These are phyloP conservation scores for Monosporascus sp. DNA, from an alignment of 2,329 filamentous ascomycete genomes.

Conservation along the genomic window DNA sequence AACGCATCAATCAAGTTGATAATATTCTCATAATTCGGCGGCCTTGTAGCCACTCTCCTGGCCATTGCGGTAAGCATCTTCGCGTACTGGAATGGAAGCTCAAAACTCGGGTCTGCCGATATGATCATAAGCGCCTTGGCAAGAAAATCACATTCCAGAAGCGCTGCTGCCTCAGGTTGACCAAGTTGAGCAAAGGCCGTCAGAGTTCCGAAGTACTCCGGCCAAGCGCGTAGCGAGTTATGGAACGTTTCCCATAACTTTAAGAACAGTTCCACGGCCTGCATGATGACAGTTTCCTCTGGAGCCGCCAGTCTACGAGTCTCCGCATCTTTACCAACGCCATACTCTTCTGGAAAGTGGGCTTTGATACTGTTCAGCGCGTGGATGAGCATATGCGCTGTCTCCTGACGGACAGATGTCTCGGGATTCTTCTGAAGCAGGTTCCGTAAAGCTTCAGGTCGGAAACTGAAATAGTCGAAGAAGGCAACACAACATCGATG, in stretches of 20 bases:
- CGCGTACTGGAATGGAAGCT: constrained; percentile 49
- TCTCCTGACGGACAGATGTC: constrained; percentile 46
- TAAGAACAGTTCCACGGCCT: constrained; percentile 43
- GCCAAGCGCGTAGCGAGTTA: constrained; percentile 60
- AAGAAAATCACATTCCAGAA: constrained; percentile 60
- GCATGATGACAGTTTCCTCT: constrained; percentile 28
- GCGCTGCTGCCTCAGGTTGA: constrained; percentile 46
- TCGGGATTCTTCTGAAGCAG: constrained; percentile 60
- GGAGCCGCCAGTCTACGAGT: constrained; percentile 28
- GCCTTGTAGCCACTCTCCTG: constrained; percentile 44
- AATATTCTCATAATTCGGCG: constrained; percentile 48
- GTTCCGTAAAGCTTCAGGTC: constrained; percentile 55
- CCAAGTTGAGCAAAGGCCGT: constrained; percentile 61
- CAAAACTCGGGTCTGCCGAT: constrained; percentile 49
- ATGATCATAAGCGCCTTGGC: constrained; percentile 54
- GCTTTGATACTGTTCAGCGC: constrained; percentile 49
- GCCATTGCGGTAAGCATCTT: constrained; percentile 48
- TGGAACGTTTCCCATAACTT: constrained; percentile 61
- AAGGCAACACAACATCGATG: constrained; percentile 52
- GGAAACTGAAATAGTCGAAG: constrained; percentile 55
- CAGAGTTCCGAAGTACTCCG: constrained; percentile 70
- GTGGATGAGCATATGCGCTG: constrained; percentile 45
- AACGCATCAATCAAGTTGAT: constrained; percentile 45
- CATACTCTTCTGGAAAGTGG: constrained; percentile 43
- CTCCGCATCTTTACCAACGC: constrained; percentile 24